These are phyloP conservation scores for Coniella lustricola DNA, from an alignment of 2,329 filamentous ascomycete species.

Conservation along the genomic window DNA sequence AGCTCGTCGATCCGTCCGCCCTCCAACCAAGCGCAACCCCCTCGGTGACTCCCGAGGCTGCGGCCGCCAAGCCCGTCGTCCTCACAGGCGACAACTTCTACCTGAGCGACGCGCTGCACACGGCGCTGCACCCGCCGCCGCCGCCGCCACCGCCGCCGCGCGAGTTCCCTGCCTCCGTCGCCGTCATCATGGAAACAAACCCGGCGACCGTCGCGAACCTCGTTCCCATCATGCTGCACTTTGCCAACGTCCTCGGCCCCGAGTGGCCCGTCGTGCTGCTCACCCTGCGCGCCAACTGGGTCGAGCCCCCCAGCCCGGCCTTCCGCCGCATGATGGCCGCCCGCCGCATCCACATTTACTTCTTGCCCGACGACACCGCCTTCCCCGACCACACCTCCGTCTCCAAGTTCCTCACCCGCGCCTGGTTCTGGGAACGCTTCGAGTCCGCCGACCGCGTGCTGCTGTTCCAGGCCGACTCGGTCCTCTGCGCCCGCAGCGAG, in stretches of 20 bases:
- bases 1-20: constrained; percentile 6
- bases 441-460: constrained; percentile 27
- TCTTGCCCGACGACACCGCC: constrained; percentile 28
- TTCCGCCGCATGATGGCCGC: constrained; percentile 29
- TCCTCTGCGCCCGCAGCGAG: constrained; percentile 27
- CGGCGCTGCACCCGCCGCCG: constrained; percentile 8
- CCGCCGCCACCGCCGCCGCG: constrained; percentile 4
- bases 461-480: constrained; percentile 32
- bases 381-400: constrained; percentile 30
- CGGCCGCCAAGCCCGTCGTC: not conserved
- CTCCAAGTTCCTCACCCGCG: constrained; percentile 28
- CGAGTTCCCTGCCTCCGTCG: constrained; percentile 16
- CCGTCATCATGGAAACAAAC: constrained; percentile 29
- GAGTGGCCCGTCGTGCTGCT: constrained; percentile 38
- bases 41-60: not conserved
- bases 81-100: constrained; percentile 12
- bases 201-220: constrained; percentile 35
- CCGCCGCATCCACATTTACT: constrained; percentile 30
- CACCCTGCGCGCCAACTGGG: constrained; percentile 27
- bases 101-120: constrained; percentile 11
- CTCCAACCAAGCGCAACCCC: not conserved
- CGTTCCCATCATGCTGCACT: constrained; percentile 25
- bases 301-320: constrained; percentile 23
- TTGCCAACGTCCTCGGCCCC: constrained; percentile 31
- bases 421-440: constrained; percentile 32